Evolutionary conservation across 1,284 basidiomycete genomes (phyloP), one percentile per base, ranked within the genome.

Genomic region (Termitomyces sp.): DNA sequence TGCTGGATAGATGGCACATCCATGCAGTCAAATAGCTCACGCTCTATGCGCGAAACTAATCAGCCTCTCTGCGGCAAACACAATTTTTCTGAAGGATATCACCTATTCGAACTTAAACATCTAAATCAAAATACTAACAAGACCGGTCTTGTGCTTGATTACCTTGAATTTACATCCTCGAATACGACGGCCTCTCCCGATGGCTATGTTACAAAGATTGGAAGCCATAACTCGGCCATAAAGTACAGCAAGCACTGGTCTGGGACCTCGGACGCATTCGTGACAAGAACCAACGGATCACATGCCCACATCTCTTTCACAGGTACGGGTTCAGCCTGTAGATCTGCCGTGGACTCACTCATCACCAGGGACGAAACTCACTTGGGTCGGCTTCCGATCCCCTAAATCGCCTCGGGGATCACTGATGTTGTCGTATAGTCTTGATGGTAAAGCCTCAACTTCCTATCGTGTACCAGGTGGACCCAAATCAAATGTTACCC

Each of bases 231-330:
- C 46, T 49, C 62, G 5, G 49, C 37, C 7, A 57, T 71, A 34
- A 35, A 11, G 0, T 68, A 62, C 19, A 59, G 58, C 45, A 26
- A 54, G 14, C 54, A 40, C 5, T 69, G 68, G 67, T n/a, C 39
- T 28, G 26, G 9, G 16, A 30, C 24, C 55, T 3, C n/a, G n/a
- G n/a, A n/a, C n/a, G n/a, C n/a, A n/a, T n/a, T n/a, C n/a, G 19
- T 63, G 62, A 3, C 53, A 65, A 3, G 44, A 44, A 7, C 55
- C 59, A 21, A 57, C 31, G 9, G n/a, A n/a, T n/a, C n/a, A n/a
- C n/a, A n/a, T n/a, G n/a, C n/a, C n/a, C n/a, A n/a, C n/a, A 60
- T 69, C 31, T 47, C 59, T 13, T 70, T 69, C 45, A 64, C 50
- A 26, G 69, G 68, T 68, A 40, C 31, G 58, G 41, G 13, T 6